Percentiles rank a stretch among this genome's conserved stretches.
Evolutionary conservation across 202 grass and related monocot genomes (phyloP).

Genomic region (Zoysia matrella): DNA sequence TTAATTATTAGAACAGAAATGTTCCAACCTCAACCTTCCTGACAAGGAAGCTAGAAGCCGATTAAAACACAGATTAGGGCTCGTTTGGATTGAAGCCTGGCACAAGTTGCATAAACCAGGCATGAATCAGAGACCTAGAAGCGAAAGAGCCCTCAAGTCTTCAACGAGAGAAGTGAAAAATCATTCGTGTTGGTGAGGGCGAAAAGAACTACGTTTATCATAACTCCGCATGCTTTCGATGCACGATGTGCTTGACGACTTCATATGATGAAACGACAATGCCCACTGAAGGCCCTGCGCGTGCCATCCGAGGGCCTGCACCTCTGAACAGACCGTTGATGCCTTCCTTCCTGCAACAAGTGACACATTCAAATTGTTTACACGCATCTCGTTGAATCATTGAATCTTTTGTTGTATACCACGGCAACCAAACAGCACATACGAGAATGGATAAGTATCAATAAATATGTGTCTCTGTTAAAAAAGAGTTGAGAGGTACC

Average conservation of each 20-base stretch:
- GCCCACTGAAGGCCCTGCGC: constrained; percentile 83
- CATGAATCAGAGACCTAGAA: too few species aligned
- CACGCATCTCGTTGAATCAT: neutral
- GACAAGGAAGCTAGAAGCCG: constrained; percentile 12
- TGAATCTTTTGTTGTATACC: constrained; percentile 13
- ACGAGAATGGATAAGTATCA: neutral
- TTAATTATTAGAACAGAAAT: constrained; percentile 38
- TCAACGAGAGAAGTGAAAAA: constrained; percentile 6
- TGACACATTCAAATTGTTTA: constrained; percentile 3
- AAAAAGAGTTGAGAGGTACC: constrained; percentile 51
- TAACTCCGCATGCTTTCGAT: constrained; percentile 52
- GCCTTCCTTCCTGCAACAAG: constrained; percentile 74
- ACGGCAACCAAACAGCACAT: neutral
- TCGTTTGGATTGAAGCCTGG: too few species aligned
- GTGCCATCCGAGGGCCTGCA: constrained; percentile 75
- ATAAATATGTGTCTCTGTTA: neutral
- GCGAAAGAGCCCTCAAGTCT: neutral
- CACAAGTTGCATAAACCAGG: too few species aligned
- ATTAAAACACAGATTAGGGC: neutral
- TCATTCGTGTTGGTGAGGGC: neutral
- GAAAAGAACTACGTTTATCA: neutral
- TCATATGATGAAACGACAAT: constrained; percentile 92
- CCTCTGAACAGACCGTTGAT: constrained; percentile 73
- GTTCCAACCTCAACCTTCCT: constrained; percentile 1
- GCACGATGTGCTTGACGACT: constrained; percentile 81